phyloP scores from a whole-genome alignment of 1,139 yeast species.

The Debaryomyces robertsiae region DNA sequence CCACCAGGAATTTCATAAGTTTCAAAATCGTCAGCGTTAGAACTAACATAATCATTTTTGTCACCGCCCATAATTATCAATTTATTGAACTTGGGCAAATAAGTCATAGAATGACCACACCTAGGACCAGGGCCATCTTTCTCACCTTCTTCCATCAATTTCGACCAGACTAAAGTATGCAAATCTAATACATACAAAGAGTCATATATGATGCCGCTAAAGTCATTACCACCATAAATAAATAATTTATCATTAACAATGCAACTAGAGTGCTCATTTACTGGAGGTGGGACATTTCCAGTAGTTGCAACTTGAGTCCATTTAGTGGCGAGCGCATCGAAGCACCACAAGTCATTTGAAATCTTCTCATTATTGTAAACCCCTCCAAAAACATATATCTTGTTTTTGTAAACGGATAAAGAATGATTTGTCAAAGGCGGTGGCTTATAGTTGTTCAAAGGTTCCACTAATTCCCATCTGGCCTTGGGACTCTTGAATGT shows the following conservation, averaged over 20 bases:
- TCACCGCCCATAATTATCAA: constrained; percentile 93
- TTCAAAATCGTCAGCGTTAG: constrained; percentile 40
- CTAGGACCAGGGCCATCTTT: constrained; percentile 72
- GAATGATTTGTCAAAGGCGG: constrained; percentile 94
- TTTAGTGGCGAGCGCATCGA: constrained; percentile 64
- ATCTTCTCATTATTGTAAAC: constrained; percentile 81
- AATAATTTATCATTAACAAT: constrained; percentile 79
- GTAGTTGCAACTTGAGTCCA: constrained; percentile 61
- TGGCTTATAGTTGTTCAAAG: constrained; percentile 59
- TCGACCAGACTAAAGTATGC: constrained; percentile 71
- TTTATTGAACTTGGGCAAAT: constrained; percentile 64
- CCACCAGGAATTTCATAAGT: constrained; percentile 55
- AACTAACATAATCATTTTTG: constrained; percentile 56
- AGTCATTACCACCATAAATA: constrained; percentile 88
- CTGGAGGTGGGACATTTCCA: constrained; percentile 78
- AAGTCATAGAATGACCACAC: constrained; percentile 92
- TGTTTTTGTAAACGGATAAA: constrained; percentile 77
- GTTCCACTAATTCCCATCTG: constrained; percentile 75
- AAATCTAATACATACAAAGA: constrained; percentile 78
- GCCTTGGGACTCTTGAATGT: constrained; percentile 85
- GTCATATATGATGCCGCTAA: constrained; percentile 69
- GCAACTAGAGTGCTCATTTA: constrained; percentile 90
- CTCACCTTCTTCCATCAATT: constrained; percentile 48
- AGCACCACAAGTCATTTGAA: constrained; percentile 79
- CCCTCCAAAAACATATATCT: constrained; percentile 86